These are phyloP conservation scores for Starmerella stigmatis DNA, from an alignment of 805 yeast genomes.

Conservation along the genomic window DNA sequence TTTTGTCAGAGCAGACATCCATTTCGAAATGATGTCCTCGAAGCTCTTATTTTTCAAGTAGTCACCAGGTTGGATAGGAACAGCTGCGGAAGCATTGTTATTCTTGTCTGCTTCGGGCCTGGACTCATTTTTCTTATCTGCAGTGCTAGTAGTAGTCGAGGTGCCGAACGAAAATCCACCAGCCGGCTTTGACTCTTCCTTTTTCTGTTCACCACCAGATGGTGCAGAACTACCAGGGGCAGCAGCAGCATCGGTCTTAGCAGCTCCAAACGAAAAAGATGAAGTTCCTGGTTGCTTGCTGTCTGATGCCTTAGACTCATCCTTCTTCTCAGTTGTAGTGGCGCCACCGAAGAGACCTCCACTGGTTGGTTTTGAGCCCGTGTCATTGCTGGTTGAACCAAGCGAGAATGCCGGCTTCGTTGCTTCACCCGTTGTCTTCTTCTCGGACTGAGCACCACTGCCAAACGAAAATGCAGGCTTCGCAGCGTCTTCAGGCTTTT, in stretches of 20 bases:
- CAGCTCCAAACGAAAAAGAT: neutral
- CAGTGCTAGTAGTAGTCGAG: neutral
- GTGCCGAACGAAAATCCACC: constrained; percentile 16
- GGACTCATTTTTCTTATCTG: constrained; percentile 16
- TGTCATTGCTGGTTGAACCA: neutral
- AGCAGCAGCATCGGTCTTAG: constrained; percentile 3
- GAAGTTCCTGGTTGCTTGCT: constrained; percentile 3
- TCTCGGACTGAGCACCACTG: neutral
- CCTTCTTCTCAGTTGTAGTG: constrained; percentile 16
- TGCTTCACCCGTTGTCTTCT: neutral
- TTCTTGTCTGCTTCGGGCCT: constrained; percentile 17
- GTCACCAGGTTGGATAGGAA: constrained; percentile 34
- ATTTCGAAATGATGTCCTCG: constrained; percentile 83
- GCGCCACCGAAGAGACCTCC: constrained; percentile 4
- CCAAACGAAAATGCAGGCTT: no score
- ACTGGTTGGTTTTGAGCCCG: neutral
- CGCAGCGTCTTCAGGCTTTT: neutral
- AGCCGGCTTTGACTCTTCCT: constrained; percentile 18
- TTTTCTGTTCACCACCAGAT: constrained; percentile 4
- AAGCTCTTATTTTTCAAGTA: constrained; percentile 80
- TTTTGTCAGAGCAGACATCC: constrained; percentile 77
- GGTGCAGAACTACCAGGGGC: constrained; percentile 7
- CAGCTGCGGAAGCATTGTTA: constrained; percentile 9
- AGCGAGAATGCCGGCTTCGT: neutral
- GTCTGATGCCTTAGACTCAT: constrained; percentile 1